Base-by-base conservation (phyloP, 345 rosid species). In the Mercurialis annua region DNA sequence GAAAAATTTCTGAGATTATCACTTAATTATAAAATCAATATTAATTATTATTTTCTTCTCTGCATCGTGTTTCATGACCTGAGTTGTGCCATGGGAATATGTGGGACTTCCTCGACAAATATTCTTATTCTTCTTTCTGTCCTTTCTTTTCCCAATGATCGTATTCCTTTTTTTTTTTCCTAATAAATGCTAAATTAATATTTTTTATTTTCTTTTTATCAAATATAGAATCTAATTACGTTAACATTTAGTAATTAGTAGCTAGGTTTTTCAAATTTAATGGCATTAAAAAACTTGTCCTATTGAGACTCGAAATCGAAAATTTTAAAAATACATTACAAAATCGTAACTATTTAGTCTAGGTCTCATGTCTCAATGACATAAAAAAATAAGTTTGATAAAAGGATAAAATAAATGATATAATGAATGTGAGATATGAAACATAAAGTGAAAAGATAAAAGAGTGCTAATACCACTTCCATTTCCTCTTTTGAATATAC, bases 401-500 rank as follows among this genome's bases (percentile, higher is more conserved):
- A 46, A 46, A 46, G 17, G 17, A 46, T 46, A 46, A 46, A 46
- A 10, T n/a, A n/a, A n/a, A 31, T 57, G 57, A 30, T 21, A 33
- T 33, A 20, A n/a, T 33, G 31, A 47, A 4, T 53, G 5, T 47
- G 55, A 47, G n/a, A 8, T 17, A 5, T 23, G 10, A n/a, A 47
- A 31, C 6, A 16, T 46, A 49, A 12, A 51, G 6, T 21, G 8
- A 18, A 34, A 47, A 34, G 20, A 31, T 24, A n/a, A 8, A 52
- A 5, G 18, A 40, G 8, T 34, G 9, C 14, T 6, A 8, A 51
- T n/a, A n/a, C n/a, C n/a, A n/a, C 31, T 1, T 34, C 8, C 18
- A 14, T 48, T 65, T 36, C 46, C 51, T 27, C 42, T 58, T 70
- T 64, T 49, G 44, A 36, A 71, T 64, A 71, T 64, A 36, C 69